A percentile compares a stretch with the other conserved stretches of the same genome.
These are phyloP conservation scores for Nitzschia putrida DNA, from an alignment of 108 stramenopile species.

Conservation along the genomic window DNA sequence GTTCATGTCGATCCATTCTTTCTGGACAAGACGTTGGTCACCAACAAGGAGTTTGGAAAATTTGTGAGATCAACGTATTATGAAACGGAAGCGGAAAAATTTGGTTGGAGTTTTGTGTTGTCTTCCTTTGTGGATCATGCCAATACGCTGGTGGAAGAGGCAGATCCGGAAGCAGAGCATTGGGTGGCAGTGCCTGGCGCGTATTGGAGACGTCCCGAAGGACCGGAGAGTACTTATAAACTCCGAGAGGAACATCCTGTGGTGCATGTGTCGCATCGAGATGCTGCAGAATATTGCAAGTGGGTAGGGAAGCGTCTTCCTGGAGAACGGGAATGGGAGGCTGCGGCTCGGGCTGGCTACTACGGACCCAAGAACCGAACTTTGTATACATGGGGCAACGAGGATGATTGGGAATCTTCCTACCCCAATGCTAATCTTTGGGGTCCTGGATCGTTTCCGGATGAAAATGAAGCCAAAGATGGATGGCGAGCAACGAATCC, in stretches of 20 bases:
- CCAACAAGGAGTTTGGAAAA: conserved; percentile 88
- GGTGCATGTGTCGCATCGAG: conserved; percentile 89
- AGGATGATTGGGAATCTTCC: conserved; percentile 53
- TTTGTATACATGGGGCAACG: conserved; percentile 74
- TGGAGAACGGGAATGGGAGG: conserved; percentile 92
- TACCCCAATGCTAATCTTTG: conserved; percentile 74
- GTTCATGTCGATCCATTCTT: conserved; percentile 85
- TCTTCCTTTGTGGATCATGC: conserved; percentile 64
- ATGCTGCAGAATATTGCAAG: conserved; percentile 92
- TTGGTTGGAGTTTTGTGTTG: conserved; percentile 92
- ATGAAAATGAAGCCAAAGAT: conserved; percentile 78
- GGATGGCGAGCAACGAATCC: conserved; percentile 85
- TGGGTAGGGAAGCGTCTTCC: conserved; percentile 90
- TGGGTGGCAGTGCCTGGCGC: conserved; percentile 93
- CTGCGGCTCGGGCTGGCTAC: conserved; percentile 83
- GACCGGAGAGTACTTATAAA: conserved; percentile 78
- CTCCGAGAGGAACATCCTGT: conserved; percentile 87
- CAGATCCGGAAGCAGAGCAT: conserved; percentile 79
- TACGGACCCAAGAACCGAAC: conserved; percentile 76
- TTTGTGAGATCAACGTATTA: conserved; percentile 90
- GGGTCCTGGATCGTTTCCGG: conserved; percentile 81
- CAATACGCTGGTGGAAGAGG: conserved; percentile 46
- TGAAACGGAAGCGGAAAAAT: conserved; percentile 94
- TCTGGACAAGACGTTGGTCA: conserved; percentile 75
- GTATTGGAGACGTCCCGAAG: conserved; percentile 91